A percentile compares a stretch with the other conserved stretches of the same genome.
These are phyloP conservation scores for Rhodotorula graminis DNA, from an alignment of 768 basidiomycete genomes.

Conservation along the genomic window DNA sequence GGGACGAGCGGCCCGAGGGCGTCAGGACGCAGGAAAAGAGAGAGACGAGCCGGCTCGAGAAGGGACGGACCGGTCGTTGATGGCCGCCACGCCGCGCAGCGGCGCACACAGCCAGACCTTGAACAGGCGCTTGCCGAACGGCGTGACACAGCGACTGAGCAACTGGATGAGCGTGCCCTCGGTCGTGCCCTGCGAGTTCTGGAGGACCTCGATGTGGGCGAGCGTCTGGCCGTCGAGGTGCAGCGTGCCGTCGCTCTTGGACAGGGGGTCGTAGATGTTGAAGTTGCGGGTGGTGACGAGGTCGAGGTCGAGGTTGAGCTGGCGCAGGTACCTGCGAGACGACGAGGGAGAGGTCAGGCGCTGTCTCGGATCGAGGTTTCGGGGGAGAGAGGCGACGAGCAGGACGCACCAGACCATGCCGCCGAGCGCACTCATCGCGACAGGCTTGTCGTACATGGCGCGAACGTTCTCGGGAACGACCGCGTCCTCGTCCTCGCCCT, in stretches of 20 bases:
- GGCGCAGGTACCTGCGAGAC: slow-evolving; percentile 66
- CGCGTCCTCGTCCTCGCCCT: slow-evolving; percentile 44
- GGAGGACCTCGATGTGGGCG: slow-evolving; percentile 86
- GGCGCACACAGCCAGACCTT: slow-evolving; percentile 95
- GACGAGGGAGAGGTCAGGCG: neutral
- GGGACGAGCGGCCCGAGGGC: neutral
- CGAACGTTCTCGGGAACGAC: slow-evolving; percentile 67
- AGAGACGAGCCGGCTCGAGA: neutral
- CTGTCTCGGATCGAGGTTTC: neutral
- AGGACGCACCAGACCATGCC: slow-evolving; percentile 74
- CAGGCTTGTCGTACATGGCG: slow-evolving; percentile 60
- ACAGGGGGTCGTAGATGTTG: slow-evolving; percentile 70
- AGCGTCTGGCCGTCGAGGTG: slow-evolving; percentile 90
- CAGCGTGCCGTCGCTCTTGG: slow-evolving; percentile 62
- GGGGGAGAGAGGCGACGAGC: no score
- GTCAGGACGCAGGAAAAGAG: slow-evolving; percentile 6
- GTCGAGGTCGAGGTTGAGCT: slow-evolving; percentile 92
- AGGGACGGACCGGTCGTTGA: slow-evolving; percentile 68
- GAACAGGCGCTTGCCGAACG: slow-evolving; percentile 93
- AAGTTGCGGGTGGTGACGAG: slow-evolving; percentile 94
- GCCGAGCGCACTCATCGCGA: slow-evolving; percentile 79
- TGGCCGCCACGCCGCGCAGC: slow-evolving; percentile 69
- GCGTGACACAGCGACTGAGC: slow-evolving; percentile 76
- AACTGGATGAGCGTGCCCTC: slow-evolving; percentile 79
- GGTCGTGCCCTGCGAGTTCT: slow-evolving; percentile 88